These are phyloP conservation scores for Plectosphaerella plurivora DNA, from an alignment of 2,329 filamentous ascomycete species.

Conservation along the genomic window DNA sequence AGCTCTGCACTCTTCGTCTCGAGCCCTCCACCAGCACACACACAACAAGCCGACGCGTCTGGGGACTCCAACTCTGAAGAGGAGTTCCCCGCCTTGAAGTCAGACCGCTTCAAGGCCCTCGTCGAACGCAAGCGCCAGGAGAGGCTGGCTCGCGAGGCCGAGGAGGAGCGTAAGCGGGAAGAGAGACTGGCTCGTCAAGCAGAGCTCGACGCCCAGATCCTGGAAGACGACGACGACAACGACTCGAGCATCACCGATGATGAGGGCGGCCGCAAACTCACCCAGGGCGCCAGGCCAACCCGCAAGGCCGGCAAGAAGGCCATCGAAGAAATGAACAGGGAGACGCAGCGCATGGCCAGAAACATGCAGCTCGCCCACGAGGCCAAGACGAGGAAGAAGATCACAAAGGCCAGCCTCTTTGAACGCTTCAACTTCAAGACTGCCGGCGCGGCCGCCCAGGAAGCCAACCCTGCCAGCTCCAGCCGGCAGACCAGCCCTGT, in stretches of 20 bases:
- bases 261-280: conserved; percentile 60
- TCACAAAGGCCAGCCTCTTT: conserved; percentile 77
- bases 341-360: conserved; percentile 85
- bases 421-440: conserved; percentile 74
- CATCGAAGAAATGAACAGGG: conserved; percentile 87
- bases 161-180: conserved; percentile 43
- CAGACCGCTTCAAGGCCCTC: conserved; percentile 65
- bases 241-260: conserved; percentile 57
- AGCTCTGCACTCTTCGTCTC: conserved; percentile 54
- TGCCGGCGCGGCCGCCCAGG: conserved; percentile 18
- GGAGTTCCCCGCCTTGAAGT: conserved; percentile 41
- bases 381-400: conserved; percentile 86
- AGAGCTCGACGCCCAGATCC: conserved; percentile 29
- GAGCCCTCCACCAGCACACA: conserved; percentile 23
- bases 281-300: conserved; percentile 63
- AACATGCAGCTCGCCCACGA: conserved; percentile 91
- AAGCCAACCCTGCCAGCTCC: conserved; percentile 44
- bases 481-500: conserved; percentile 46
- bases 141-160: conserved; percentile 61
- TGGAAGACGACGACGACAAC: conserved; percentile 48
- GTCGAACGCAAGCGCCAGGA: conserved; percentile 71
- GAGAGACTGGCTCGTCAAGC: conserved; percentile 34
- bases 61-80: conserved; percentile 39
- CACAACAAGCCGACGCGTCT: conserved; percentile 13
- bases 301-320: conserved; percentile 94